Percentiles rank a stretch among this genome's conserved stretches.
phyloP scores from a whole-genome alignment of 148 eudicot genomes.

The Rhododendron kiyosumense region DNA sequence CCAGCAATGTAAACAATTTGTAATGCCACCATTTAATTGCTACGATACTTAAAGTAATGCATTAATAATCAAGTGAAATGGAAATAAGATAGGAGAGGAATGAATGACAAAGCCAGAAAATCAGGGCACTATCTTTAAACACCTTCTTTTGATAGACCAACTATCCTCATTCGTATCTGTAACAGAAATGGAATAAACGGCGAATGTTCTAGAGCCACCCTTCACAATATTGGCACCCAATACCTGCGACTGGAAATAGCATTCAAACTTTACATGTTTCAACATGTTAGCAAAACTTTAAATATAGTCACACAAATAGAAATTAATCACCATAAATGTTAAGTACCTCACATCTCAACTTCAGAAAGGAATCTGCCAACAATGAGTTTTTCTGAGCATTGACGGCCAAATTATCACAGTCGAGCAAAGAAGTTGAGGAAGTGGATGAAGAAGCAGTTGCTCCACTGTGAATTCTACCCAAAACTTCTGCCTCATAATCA shows the following conservation, averaged over 20 bases:
- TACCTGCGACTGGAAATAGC: conserved; percentile 52
- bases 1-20: background rate
- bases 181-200: conserved; percentile 89
- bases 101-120: conserved; percentile 6
- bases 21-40: background rate
- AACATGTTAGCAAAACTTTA: background rate
- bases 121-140: conserved; percentile 2
- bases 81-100: conserved; percentile 4
- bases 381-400: conserved; percentile 46
- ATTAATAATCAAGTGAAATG: background rate
- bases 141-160: conserved; percentile 99
- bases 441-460: conserved; percentile 71
- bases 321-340: conserved; percentile 9
- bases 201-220: conserved; percentile 81
- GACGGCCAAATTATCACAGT: conserved; percentile 33
- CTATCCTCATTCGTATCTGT: conserved; percentile 70
- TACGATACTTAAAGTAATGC: background rate
- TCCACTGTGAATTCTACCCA: conserved; percentile 63
- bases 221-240: conserved; percentile 86
- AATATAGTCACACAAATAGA: background rate
- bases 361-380: conserved; percentile 66
- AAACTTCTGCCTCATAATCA: conserved; percentile 67
- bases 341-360: conserved; percentile 90
- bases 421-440: conserved; percentile 40
- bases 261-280: background rate